Percentiles rank a stretch among this genome's conserved stretches.
Conservation (phyloP, 257 asterid species). For the Rauvolfia tetraphylla region DNA sequence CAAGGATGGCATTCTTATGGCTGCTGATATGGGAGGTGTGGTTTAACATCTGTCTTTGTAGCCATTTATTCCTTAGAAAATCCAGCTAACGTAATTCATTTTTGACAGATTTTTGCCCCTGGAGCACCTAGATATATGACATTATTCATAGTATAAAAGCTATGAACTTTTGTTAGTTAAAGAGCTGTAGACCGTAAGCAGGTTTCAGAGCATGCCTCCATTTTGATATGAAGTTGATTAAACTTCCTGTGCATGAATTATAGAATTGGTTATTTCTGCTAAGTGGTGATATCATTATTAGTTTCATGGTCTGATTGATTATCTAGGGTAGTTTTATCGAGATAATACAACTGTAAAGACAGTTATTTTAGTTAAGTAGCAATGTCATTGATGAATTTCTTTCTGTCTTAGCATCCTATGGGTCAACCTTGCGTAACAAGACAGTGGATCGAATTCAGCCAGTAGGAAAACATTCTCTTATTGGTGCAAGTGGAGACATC, state of each 20-base stretch:
- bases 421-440: slow-evolving; percentile 94
- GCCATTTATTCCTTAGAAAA: not conserved
- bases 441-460: slow-evolving; percentile 81
- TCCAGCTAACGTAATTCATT: not conserved
- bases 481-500: slow-evolving; percentile 96
- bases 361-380: not conserved
- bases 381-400: slow-evolving; percentile 9
- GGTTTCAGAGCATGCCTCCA: not conserved
- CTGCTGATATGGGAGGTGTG: slow-evolving; percentile 98
- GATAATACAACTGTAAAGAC: too few relatives aligned
- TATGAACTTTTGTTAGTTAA: not conserved
- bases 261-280: not conserved
- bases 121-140: not conserved
- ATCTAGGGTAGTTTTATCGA: not conserved
- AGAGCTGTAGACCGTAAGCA: not conserved
- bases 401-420: slow-evolving; percentile 69
- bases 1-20: slow-evolving; percentile 91
- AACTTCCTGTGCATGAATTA: not conserved
- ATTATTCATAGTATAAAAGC: not conserved
- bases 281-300: not conserved
- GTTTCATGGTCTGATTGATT: not conserved
- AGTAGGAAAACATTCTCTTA: slow-evolving; percentile 90
- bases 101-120: not conserved
- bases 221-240: not conserved
- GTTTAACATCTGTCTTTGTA: slow-evolving; percentile 6